Evolutionary conservation across 306 rosid genomes (phyloP).

Genomic region (Cyamopsis tetragonoloba): DNA sequence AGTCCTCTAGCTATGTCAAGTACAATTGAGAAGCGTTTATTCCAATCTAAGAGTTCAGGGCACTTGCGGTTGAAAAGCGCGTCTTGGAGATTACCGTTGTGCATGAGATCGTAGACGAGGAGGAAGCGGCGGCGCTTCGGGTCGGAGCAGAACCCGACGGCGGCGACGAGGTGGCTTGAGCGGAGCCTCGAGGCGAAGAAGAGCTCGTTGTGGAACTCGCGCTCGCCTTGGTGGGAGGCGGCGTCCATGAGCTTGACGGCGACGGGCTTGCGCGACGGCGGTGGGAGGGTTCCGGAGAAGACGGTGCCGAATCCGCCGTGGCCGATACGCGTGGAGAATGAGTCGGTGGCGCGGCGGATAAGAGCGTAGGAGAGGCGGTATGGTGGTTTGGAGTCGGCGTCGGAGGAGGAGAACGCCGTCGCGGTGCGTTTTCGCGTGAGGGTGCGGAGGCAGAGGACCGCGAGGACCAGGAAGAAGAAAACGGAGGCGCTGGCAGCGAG

Average conservation of each 20-base stretch:
- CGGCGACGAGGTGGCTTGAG: constrained; percentile 47
- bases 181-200: constrained; percentile 66
- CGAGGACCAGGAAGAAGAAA: constrained; percentile 47
- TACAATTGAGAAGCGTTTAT: constrained; percentile 42
- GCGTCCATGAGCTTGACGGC: constrained; percentile 93
- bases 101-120: constrained; percentile 77
- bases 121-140: constrained; percentile 64
- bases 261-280: constrained; percentile 35
- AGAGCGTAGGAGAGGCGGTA: constrained; percentile 63
- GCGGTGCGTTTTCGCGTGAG: constrained; percentile 49
- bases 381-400: constrained; percentile 48
- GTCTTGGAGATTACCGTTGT: constrained; percentile 82
- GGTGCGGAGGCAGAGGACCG: constrained; percentile 44
- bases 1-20: constrained; percentile 66
- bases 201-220: constrained; percentile 92
- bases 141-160: constrained; percentile 75
- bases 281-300: constrained; percentile 50
- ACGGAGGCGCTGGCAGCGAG: constrained; percentile 34
- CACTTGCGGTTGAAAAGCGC: constrained; percentile 70
- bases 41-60: constrained; percentile 65
- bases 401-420: constrained; percentile 24
- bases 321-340: constrained; percentile 79
- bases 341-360: constrained; percentile 83
- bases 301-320: constrained; percentile 95
- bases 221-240: constrained; percentile 76